Evolutionary conservation across 306 rosid species (phyloP).

Genomic region (Acacia crassicarpa): DNA sequence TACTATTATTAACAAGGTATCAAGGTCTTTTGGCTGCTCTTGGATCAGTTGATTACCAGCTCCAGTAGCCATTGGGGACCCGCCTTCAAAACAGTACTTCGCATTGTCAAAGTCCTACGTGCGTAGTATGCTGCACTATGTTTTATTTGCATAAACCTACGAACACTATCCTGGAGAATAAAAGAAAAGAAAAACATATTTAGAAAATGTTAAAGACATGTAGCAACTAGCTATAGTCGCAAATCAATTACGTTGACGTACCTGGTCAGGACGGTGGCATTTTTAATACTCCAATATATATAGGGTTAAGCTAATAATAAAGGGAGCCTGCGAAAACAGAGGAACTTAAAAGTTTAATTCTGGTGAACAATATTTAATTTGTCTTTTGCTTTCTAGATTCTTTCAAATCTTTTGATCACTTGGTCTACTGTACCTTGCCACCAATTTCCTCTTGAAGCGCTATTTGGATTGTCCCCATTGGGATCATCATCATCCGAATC

Average conservation of each 20-base stretch:
- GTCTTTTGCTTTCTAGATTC: background rate
- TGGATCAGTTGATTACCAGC: background rate
- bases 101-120: background rate
- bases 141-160: slow-evolving; percentile 14
- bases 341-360: slow-evolving; percentile 12
- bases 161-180: background rate
- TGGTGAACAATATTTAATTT: background rate
- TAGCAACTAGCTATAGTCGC: background rate
- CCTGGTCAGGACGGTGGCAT: slow-evolving; percentile 37
- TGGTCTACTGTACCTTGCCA: slow-evolving; percentile 71
- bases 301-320: slow-evolving; percentile 51
- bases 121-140: background rate
- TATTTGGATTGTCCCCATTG: slow-evolving; percentile 52
- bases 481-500: slow-evolving; percentile 53
- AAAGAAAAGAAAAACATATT: background rate
- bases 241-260: slow-evolving; percentile 9
- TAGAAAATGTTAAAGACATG: background rate
- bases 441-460: slow-evolving; percentile 87
- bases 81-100: background rate
- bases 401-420: background rate
- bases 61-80: background rate
- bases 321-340: slow-evolving; percentile 61
- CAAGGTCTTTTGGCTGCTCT: background rate
- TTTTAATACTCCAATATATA: background rate
- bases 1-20: background rate